Base-by-base conservation (phyloP, 2,329 filamentous ascomycete species). In the Penicillium palitans region DNA sequence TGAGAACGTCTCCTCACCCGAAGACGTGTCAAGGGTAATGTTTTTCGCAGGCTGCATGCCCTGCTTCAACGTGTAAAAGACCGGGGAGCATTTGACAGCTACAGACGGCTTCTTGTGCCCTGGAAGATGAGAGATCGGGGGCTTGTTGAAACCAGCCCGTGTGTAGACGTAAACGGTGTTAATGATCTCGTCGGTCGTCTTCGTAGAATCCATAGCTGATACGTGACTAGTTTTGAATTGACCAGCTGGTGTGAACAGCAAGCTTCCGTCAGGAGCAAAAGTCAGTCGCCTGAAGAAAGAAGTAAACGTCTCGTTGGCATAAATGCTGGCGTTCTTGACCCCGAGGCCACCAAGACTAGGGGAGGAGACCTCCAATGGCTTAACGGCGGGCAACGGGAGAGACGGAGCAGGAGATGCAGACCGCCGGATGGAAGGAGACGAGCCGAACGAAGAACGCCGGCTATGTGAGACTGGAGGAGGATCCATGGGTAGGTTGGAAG, bases 111-210 rank as follows among this genome's bases (percentile, higher is more conserved):
- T 99, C 81, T 97, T 99, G 76, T 98, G 93, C 2, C 95, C 95
- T 0, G 95, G 95, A 7, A 99, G 83, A 76, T 98, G 95, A 7
- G 93, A 92, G 57, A 98, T 90, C 2, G 95, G 95, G 1, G 95
- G 92, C 73, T 96, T 97, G 78, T 97, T 98, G 70, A 99, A 91
- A 25, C 95, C 95, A 31, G 93, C 95, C 67, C 95, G 84, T 0
- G 93, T 97, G 75, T 99, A 99, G 54, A 99, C 95, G 76, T 99
- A 99, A 24, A 99, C 96, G 0, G 95, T 99, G 72, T 99, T 99
- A 68, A 90, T 92, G 52, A 97, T 84, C 65, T 99, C 93, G 66
- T 95, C 93, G 0, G 84, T 84, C 0, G 86, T 83, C 74, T 93
- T 96, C 2, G 81, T 72, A n/a, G 81, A 78, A 61, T 92, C 90